Evolutionary conservation across 306 rosid genomes (phyloP).

Genomic region (Begonia loranthoides): DNA sequence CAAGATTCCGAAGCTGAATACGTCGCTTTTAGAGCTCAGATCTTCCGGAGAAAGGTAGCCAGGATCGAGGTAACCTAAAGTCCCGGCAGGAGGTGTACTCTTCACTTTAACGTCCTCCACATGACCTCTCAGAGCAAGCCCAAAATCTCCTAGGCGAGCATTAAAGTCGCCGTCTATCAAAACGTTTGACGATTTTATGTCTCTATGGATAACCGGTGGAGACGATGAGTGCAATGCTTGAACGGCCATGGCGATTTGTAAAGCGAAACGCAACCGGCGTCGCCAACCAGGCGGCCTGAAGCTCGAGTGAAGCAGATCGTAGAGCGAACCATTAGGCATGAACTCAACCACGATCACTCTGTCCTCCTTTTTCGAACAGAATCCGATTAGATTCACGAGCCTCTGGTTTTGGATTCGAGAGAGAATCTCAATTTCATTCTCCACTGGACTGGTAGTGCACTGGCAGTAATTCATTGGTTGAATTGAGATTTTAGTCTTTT

Average conservation of each 20-base stretch:
- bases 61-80: constrained; percentile 74
- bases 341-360: constrained; percentile 50
- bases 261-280: constrained; percentile 32
- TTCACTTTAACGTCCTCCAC: constrained; percentile 67
- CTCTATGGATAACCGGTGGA: constrained; percentile 80
- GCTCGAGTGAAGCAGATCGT: constrained; percentile 37
- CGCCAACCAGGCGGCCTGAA: constrained; percentile 58
- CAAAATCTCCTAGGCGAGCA: constrained; percentile 75
- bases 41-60: constrained; percentile 70
- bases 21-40: constrained; percentile 71
- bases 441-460: constrained; percentile 37
- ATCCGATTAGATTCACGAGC: constrained; percentile 65
- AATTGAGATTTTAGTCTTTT: constrained; percentile 22
- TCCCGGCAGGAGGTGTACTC: constrained; percentile 80
- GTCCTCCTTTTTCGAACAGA: constrained; percentile 27
- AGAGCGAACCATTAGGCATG: constrained; percentile 71
- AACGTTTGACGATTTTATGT: constrained; percentile 64
- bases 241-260: constrained; percentile 58
- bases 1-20: constrained; percentile 75
- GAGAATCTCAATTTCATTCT: constrained; percentile 87
- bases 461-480: constrained; percentile 1
- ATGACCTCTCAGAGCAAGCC: constrained; percentile 58
- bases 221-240: constrained; percentile 34
- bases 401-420: constrained; percentile 45
- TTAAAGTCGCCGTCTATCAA: constrained; percentile 35